Base-by-base conservation (phyloP, 2,329 filamentous ascomycete genomes). In the Cercospora zeae-maydis region DNA sequence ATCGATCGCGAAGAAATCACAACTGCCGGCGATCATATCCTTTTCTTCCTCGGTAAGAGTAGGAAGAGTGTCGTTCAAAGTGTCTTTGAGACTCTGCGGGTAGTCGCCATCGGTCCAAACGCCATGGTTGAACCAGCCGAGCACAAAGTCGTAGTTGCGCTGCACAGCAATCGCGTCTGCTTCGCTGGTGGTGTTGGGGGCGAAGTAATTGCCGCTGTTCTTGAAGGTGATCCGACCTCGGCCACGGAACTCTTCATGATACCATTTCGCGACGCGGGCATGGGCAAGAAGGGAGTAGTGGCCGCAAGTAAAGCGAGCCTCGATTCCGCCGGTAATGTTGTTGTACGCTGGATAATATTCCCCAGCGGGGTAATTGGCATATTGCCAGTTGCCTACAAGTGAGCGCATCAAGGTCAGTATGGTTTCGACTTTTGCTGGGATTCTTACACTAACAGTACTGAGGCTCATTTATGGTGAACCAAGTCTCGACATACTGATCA, bases 91-190 rank as follows among this genome's bases (percentile, higher is more conserved):
- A 0, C 71, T 74, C 1, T 72, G 64, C 0, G 78, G 78, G 39
- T 81, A 82, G 65, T 82, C 79, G 52, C 79, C 73, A 6, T 76
- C 79, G 2, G 80, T 69, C 65, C 77, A 81, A 10, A 79, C 73
- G 0, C 80, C 79, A 37, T 80, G 75, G 2, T 73, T 76, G 64
- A 81, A 81, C 67, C 76, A 76, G 0, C 77, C 80, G 63, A 75
- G 72, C 57, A 74, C 71, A 70, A 78, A 78, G 63, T 77, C 75
- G 70, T 72, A 76, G 9, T 71, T 70, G 8, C 75, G 71, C 49
- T 76, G 69, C 1, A 73, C 71, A 11, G 76, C 76, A 8, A 66
- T 37, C 1, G 73, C 75, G 58, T 77, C 75, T 14, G 59, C 74
- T 1, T 74, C 76, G 30, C 73, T 76, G 61, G 76, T 75, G 16